Evolutionary conservation across 257 asterid genomes (phyloP), one percentile per base, ranked within the genome.

Genomic region (Fraxinus excelsior): DNA sequence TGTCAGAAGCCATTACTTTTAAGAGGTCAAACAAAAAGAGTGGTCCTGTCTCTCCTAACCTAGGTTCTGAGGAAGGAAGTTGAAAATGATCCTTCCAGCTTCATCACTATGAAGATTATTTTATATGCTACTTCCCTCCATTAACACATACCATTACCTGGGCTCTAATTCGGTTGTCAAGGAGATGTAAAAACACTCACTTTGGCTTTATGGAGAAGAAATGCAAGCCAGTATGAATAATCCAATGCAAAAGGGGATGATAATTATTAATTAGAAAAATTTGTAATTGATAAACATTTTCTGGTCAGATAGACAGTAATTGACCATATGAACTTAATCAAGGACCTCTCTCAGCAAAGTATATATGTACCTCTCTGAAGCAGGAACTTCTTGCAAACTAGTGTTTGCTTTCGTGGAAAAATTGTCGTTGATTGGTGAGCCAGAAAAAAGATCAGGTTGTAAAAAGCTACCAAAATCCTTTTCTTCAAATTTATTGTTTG

Each of bases 351-450:
- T 16, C 40, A 81, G 78, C 32, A 76, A 72, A 80, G 76, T 19
- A 75, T 70, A 23, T n/a, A 42, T 82, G 53, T 73, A 93, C 97
- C 98, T 86, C 82, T 79, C 64, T 76, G 87, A 76, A 66, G 87
- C 74, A 84, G 82, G 83, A 82, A 62, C 83, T 44, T 87, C 88
- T 29, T 85, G 78, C 72, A 77, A 23, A 28, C 32, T 51, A 75
- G 70, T 67, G 79, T 81, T 71, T 76, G 29, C 80, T 85, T 83
- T 86, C 40, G 76, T 53, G 46, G 75, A 76, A 82, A 77, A 80
- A 73, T 67, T 69, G 74, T 46, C 81, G 31, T 72, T 82, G 86
- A 79, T 71, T 60, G 79, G 74, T 65, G 87, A 76, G 64, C 82
- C 77, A 35, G 87, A 76, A 80, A 84, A 84, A 44, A 80, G 83